phyloP scores from a whole-genome alignment of 495 filamentous ascomycete species.

The Chaetomium tenue region DNA sequence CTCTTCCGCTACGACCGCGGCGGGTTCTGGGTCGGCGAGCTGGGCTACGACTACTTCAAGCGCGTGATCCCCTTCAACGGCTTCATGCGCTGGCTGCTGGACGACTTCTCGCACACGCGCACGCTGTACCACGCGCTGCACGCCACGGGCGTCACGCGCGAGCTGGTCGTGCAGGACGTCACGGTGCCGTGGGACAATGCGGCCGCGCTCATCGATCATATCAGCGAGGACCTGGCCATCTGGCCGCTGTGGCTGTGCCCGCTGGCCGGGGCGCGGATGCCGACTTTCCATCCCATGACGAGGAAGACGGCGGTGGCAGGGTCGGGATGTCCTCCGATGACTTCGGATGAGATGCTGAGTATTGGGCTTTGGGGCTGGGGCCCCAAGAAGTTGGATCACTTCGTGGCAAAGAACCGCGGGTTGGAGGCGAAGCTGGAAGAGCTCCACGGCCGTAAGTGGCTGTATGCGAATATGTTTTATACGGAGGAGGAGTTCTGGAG shows the following conservation, averaged over 20 bases:
- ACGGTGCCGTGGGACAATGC: constrained; percentile 1
- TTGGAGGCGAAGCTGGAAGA: constrained; percentile 1
- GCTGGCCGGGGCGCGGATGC: neutral
- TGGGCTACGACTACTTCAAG: neutral
- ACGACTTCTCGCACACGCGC: constrained; percentile 1
- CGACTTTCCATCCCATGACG: neutral
- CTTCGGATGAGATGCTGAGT: neutral
- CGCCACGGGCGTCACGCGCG: neutral
- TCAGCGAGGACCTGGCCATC: neutral
- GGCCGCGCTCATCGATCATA: neutral
- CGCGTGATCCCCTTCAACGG: neutral
- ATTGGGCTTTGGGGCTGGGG: neutral
- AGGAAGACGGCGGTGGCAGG: neutral
- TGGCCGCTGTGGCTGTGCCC: neutral
- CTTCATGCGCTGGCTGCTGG: constrained; percentile 1
- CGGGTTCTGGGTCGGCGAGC: neutral
- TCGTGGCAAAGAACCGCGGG: neutral
- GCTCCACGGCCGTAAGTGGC: neutral
- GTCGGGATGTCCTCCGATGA: neutral
- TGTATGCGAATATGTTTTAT: neutral
- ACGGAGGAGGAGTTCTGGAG: neutral
- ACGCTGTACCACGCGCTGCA: neutral
- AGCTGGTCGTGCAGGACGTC: neutral
- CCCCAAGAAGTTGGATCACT: neutral
- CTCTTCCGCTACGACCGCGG: neutral